phyloP scores from a whole-genome alignment of 768 basidiomycete species.

The Rhodotorula graminis region DNA sequence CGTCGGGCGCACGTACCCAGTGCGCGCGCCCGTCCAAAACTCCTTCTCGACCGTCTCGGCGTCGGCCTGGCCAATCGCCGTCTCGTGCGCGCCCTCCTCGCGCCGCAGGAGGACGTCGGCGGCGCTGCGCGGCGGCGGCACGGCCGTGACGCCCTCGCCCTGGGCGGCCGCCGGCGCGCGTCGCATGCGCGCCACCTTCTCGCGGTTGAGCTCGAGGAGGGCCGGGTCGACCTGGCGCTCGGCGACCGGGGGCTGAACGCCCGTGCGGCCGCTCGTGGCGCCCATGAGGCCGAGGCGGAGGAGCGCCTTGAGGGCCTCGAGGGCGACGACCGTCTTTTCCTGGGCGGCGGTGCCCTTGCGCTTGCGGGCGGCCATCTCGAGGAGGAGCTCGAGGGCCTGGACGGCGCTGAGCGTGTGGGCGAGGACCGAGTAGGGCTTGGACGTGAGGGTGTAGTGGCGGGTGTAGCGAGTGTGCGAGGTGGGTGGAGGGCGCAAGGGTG shows the following conservation, averaged over 20 bases:
- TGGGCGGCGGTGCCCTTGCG: conserved; percentile 56
- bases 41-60: conserved; percentile 20
- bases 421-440: conserved; percentile 65
- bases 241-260: conserved; percentile 40
- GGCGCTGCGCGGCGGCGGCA: conserved; percentile 8
- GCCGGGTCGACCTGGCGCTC: conserved; percentile 42
- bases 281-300: conserved; percentile 69
- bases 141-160: background rate
- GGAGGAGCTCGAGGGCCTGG: conserved; percentile 71
- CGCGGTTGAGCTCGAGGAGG: conserved; percentile 27
- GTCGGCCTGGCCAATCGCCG: conserved; percentile 1
- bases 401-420: conserved; percentile 69
- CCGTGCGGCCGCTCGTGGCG: conserved; percentile 64
- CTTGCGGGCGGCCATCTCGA: conserved; percentile 81
- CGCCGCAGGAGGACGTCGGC: conserved; percentile 16
- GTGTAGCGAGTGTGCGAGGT: conserved; percentile 79
- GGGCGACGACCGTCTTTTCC: conserved; percentile 70
- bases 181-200: conserved; percentile 11
- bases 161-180: background rate
- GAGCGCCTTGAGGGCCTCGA: conserved; percentile 79
- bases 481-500: conserved; percentile 42
- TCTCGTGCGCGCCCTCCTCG: background rate
- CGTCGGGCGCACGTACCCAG: conserved; percentile 37
- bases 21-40: conserved; percentile 40
- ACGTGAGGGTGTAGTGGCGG: conserved; percentile 72